Evolutionary conservation across 805 yeast genomes (phyloP).

Genomic region (Spathaspora passalidarum): DNA sequence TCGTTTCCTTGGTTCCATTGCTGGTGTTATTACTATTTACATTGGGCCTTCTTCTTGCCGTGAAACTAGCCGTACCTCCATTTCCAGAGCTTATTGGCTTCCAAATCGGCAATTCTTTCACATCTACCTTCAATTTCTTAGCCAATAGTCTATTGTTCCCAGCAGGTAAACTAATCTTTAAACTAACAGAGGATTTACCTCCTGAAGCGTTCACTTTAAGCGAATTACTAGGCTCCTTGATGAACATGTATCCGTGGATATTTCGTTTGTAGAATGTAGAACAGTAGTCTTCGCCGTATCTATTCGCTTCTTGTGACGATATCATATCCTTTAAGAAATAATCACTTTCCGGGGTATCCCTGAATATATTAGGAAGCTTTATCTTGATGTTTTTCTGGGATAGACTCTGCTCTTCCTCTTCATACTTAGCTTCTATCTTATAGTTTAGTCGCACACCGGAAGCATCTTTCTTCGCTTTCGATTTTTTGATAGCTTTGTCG

Average conservation of each 20-base stretch:
- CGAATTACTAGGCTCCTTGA: slow-evolving; percentile 27
- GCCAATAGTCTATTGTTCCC: not conserved
- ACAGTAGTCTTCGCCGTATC: slow-evolving; percentile 22
- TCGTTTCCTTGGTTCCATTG: not conserved
- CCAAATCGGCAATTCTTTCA: slow-evolving; percentile 24
- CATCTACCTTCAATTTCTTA: slow-evolving; percentile 23
- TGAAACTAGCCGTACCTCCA: not conserved
- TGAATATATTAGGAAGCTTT: not conserved
- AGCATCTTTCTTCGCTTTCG: not conserved
- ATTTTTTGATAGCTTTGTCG: too few relatives aligned
- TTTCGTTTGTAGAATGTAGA: slow-evolving; percentile 34
- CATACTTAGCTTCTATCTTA: not conserved
- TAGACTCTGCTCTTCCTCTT: not conserved
- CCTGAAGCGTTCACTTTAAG: slow-evolving; percentile 24
- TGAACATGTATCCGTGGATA: slow-evolving; percentile 32
- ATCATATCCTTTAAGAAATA: slow-evolving; percentile 1
- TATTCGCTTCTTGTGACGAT: not conserved
- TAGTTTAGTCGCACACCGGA: not conserved
- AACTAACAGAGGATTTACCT: slow-evolving; percentile 23
- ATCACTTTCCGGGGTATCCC: not conserved
- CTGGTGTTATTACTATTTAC: not conserved
- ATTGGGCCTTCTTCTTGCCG: not conserved
- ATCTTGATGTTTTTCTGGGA: not conserved
- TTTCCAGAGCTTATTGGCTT: slow-evolving; percentile 16
- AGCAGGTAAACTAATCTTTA: slow-evolving; percentile 18